phyloP scores from a whole-genome alignment of 78 protist species.

The Cavenderia fasciculata region DNA sequence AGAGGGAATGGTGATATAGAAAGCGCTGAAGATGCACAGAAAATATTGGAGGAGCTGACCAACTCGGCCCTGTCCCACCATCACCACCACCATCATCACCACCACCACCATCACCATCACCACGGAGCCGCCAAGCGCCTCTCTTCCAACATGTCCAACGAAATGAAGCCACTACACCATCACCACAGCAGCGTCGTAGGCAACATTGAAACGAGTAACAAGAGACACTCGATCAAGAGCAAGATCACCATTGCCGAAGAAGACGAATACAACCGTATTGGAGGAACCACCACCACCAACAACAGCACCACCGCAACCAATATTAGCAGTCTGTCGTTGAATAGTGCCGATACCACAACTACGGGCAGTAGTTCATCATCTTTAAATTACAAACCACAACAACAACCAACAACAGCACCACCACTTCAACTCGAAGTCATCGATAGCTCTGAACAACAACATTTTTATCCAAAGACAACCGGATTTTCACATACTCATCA shows the following conservation, averaged over 20 bases:
- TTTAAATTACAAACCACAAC: background rate
- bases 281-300: too few species aligned
- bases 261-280: background rate
- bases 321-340: background rate
- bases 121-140: background rate
- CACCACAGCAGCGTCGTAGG: too few species aligned
- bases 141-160: background rate
- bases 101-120: background rate
- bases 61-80: background rate
- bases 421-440: background rate
- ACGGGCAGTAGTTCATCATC: too few species aligned
- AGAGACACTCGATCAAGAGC: conserved; percentile 17
- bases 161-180: conserved; percentile 15
- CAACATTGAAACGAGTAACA: too few species aligned
- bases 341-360: too few species aligned
- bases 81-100: background rate
- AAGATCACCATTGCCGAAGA: background rate
- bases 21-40: conserved; percentile 7
- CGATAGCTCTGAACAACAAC: background rate
- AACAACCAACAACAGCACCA: background rate
- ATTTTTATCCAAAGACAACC: conserved; percentile 8
- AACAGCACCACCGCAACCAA: too few species aligned
- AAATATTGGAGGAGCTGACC: conserved; percentile 1
- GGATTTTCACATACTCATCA: conserved; percentile 39
- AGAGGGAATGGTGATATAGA: conserved; percentile 15